Conservation (phyloP, 441 rosid genomes). For the Gossypium gossypioides region DNA sequence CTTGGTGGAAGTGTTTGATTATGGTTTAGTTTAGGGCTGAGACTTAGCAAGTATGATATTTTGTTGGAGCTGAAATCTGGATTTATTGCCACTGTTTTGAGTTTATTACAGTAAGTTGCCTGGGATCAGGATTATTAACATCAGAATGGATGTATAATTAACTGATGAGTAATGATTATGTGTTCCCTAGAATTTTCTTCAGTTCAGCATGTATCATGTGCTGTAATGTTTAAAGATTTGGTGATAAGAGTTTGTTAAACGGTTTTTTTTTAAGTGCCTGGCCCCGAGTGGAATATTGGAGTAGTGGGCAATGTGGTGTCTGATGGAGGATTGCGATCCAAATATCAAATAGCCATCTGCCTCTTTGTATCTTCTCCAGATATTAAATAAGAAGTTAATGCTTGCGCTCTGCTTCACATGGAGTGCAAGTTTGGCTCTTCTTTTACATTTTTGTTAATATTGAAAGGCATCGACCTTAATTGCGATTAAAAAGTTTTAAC, state of each 20-base stretch:
- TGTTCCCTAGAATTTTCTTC: background rate
- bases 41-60: background rate
- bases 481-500: background rate
- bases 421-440: slow-evolving; percentile 5
- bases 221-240: background rate
- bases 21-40: background rate
- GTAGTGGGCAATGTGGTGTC: slow-evolving; percentile 30
- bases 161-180: background rate
- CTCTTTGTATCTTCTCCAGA: slow-evolving; percentile 35
- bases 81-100: background rate
- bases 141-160: background rate
- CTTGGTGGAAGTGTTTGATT: background rate
- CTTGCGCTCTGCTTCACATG: slow-evolving; percentile 33
- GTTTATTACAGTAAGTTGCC: background rate
- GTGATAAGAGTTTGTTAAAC: background rate
- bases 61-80: background rate
- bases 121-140: background rate
- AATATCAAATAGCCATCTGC: slow-evolving; percentile 26
- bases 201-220: background rate
- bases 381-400: slow-evolving; percentile 49
- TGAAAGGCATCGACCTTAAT: too few species aligned
- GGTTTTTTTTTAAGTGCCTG: background rate
- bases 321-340: slow-evolving; percentile 18
- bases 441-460: background rate
- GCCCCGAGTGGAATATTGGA: slow-evolving; percentile 19